phyloP scores from a whole-genome alignment of 805 yeast genomes.

The Saccharomycopsis fodiens region DNA sequence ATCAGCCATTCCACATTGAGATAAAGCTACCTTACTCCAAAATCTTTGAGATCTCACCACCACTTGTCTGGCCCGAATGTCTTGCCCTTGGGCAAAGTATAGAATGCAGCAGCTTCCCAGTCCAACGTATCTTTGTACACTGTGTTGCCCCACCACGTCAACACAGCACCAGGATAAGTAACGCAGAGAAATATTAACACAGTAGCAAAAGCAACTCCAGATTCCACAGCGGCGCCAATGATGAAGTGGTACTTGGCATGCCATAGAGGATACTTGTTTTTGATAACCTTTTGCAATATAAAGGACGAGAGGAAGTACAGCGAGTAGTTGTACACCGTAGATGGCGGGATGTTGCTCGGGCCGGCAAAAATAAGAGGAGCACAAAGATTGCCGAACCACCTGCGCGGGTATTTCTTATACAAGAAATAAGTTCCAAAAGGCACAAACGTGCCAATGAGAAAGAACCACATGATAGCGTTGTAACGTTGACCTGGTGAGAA shows the following conservation, averaged over 20 bases:
- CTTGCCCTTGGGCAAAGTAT: conserved; percentile 33
- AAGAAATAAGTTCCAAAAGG: conserved; percentile 31
- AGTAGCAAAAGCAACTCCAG: conserved; percentile 57
- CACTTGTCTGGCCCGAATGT: conserved; percentile 43
- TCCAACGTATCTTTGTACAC: conserved; percentile 37
- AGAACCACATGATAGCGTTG: conserved; percentile 48
- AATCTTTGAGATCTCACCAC: no score
- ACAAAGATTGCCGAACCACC: conserved; percentile 34
- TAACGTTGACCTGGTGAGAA: conserved; percentile 46
- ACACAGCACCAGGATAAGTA: conserved; percentile 33
- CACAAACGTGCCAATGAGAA: conserved; percentile 40
- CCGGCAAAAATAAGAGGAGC: conserved; percentile 60
- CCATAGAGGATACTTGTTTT: conserved; percentile 43
- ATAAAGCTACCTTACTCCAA: no score
- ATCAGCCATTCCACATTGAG: no score
- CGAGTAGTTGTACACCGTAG: conserved; percentile 62
- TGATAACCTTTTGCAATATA: conserved; percentile 37
- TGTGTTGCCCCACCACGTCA: conserved; percentile 55
- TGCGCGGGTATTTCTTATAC: conserved; percentile 27
- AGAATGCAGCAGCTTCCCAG: conserved; percentile 28
- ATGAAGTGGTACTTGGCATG: conserved; percentile 55
- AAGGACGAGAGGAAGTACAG: conserved; percentile 42
- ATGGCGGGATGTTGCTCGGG: conserved; percentile 64
- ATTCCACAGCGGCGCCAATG: conserved; percentile 52
- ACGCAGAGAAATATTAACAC: conserved; percentile 47